Evolutionary conservation across 2,329 filamentous ascomycete genomes (phyloP).

Genomic region (Colletotrichum euphorbiae): DNA sequence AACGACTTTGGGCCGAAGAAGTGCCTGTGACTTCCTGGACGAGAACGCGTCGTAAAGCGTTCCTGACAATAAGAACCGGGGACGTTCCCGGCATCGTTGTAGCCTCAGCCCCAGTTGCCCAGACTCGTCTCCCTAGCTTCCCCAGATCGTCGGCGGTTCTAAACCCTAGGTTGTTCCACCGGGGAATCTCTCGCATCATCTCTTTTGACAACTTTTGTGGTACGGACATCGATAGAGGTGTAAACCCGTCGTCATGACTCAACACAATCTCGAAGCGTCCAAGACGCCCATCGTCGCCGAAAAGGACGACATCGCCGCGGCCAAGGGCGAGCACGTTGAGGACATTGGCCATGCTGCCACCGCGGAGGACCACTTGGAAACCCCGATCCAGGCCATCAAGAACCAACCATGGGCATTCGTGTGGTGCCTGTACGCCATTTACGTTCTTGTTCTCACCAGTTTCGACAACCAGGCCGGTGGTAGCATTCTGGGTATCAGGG

Average conservation of each 20-base stretch:
- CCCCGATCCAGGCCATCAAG: slow-evolving; percentile 42
- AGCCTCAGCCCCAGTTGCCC: slow-evolving; percentile 22
- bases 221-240: background rate
- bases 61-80: slow-evolving; percentile 30
- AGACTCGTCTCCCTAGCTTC: slow-evolving; percentile 16
- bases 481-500: slow-evolving; percentile 54
- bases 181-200: background rate
- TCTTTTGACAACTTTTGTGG: background rate
- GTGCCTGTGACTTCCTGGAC: slow-evolving; percentile 20
- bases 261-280: slow-evolving; percentile 27
- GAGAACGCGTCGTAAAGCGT: background rate
- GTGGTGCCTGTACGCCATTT: slow-evolving; percentile 56
- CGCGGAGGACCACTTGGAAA: slow-evolving; percentile 24
- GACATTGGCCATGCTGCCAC: slow-evolving; percentile 25
- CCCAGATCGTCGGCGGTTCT: slow-evolving; percentile 21
- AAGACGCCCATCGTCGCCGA: slow-evolving; percentile 9
- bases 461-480: slow-evolving; percentile 57
- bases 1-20: slow-evolving; percentile 32
- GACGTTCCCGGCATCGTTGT: slow-evolving; percentile 15
- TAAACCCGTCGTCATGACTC: background rate
- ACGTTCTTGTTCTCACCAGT: slow-evolving; percentile 52
- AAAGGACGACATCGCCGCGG: slow-evolving; percentile 33
- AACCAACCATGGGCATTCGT: slow-evolving; percentile 44
- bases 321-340: slow-evolving; percentile 34
- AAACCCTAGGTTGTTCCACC: background rate